phyloP scores from a whole-genome alignment of 805 yeast species.

The Saccharomycopsis sp. region DNA sequence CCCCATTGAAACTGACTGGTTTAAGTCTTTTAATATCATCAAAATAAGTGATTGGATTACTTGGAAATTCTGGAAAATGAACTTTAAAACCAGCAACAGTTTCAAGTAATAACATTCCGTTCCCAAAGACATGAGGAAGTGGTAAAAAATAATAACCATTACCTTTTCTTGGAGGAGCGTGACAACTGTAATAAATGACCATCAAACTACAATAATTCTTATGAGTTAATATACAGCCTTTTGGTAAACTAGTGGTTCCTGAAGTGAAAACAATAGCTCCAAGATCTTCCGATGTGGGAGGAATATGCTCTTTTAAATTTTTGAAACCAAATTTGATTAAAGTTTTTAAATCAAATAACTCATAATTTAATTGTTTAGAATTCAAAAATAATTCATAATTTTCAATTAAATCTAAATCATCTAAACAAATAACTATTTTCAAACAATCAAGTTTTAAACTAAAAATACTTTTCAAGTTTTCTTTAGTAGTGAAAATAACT shows the following conservation, averaged over 20 bases:
- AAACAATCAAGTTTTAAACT: constrained; percentile 27
- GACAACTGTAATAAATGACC: constrained; percentile 17
- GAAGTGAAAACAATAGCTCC: constrained; percentile 64
- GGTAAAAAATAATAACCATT: constrained; percentile 37
- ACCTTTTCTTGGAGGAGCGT: too few relatives aligned
- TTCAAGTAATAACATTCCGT: too few relatives aligned
- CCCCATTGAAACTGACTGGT: constrained; percentile 37
- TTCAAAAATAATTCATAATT: constrained; percentile 26
- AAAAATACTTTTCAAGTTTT: constrained; percentile 39
- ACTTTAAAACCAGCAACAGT: constrained; percentile 29
- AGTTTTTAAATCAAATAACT: constrained; percentile 27
- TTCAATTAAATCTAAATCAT: constrained; percentile 27
- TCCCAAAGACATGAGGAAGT: constrained; percentile 44
- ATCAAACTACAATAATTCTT: constrained; percentile 33
- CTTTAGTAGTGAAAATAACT: constrained; percentile 40
- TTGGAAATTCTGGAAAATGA: constrained; percentile 33
- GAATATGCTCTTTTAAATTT: constrained; percentile 31
- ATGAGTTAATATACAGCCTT: constrained; percentile 52
- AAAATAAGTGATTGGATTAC: constrained; percentile 30
- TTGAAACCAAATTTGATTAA: constrained; percentile 30
- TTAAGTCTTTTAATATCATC: constrained; percentile 10
- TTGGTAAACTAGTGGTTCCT: constrained; percentile 69
- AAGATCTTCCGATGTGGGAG: constrained; percentile 41
- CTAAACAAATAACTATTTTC: constrained; percentile 40
- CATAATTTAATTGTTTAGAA: constrained; percentile 23